phyloP scores from a whole-genome alignment of 1,139 yeast species.

The Debaryomyces nepalensis region DNA sequence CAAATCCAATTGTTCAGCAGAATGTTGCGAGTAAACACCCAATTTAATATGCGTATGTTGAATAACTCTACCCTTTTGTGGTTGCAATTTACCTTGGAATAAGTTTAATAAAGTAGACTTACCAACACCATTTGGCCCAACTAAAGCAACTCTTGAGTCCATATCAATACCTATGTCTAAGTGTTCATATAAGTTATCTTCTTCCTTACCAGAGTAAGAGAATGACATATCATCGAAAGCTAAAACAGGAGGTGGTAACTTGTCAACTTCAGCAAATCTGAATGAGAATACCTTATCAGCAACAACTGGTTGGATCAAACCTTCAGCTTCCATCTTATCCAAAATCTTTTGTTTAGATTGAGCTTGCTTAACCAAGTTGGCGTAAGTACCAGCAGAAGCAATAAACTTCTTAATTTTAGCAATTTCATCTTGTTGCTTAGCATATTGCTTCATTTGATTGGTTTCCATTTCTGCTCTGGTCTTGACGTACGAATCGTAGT shows the following conservation, averaged over 20 bases:
- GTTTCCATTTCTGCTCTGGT: constrained; percentile 94
- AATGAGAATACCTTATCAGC: constrained; percentile 92
- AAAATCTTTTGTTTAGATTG: constrained; percentile 98
- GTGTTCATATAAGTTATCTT: constrained; percentile 86
- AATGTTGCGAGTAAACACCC: constrained; percentile 99
- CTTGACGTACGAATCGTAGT: constrained; percentile 94
- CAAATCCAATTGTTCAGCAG: constrained; percentile 96
- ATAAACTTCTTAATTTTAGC: constrained; percentile 97
- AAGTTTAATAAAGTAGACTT: constrained; percentile 93
- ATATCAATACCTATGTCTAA: constrained; percentile 98
- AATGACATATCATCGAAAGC: constrained; percentile 95
- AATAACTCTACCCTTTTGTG: constrained; percentile 93
- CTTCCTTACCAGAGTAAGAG: constrained; percentile 85
- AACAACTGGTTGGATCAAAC: constrained; percentile 90
- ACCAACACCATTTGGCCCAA: constrained; percentile 99
- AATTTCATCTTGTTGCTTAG: constrained; percentile 98
- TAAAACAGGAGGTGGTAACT: constrained; percentile 98
- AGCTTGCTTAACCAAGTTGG: constrained; percentile 97
- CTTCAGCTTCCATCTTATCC: constrained; percentile 99
- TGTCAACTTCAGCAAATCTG: constrained; percentile 94
- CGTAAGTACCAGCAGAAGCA: constrained; percentile 99
- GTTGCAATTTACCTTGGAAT: constrained; percentile 92
- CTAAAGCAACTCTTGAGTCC: constrained; percentile 98
- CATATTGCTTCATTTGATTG: constrained; percentile 97
- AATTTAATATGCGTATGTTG: constrained; percentile 97